Evolutionary conservation across 2,329 filamentous ascomycete genomes (phyloP).

Genomic region (Stagonosporopsis chrysanthemi): DNA sequence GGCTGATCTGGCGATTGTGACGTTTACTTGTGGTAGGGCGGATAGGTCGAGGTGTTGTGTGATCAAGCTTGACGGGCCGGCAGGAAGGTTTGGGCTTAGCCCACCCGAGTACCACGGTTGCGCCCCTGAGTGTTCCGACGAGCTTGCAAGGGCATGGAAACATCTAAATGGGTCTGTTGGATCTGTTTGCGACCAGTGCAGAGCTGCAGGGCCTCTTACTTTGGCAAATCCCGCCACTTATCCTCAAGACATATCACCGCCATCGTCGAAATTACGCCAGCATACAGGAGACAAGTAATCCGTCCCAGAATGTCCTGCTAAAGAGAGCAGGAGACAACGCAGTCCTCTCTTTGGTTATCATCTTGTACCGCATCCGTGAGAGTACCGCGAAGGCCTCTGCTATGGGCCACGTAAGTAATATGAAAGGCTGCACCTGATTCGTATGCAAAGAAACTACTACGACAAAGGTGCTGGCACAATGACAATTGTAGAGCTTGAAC

Average conservation of each 20-base stretch:
- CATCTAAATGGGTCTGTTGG: not conserved
- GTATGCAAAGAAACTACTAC: not conserved
- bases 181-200: not conserved
- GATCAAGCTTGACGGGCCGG: conserved; percentile 1
- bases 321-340: not conserved
- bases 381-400: not conserved
- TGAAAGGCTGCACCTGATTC: not conserved
- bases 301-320: not conserved
- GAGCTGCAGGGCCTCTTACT: not conserved
- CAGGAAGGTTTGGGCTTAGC: not conserved
- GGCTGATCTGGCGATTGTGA: not conserved
- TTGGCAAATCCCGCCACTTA: not conserved
- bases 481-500: not conserved
- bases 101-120: not conserved
- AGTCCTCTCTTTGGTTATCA: not conserved
- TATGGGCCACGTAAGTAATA: not conserved
- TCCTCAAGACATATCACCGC: not conserved
- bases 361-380: not conserved
- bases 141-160: conserved; percentile 1
- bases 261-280: not conserved
- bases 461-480: not conserved
- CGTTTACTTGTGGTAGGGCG: not conserved
- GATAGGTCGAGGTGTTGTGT: conserved; percentile 6
- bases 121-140: conserved; percentile 1
- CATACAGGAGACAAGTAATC: not conserved